Conservation (phyloP, 2,329 filamentous ascomycete genomes). For the Exutisphaerella laricina region DNA sequence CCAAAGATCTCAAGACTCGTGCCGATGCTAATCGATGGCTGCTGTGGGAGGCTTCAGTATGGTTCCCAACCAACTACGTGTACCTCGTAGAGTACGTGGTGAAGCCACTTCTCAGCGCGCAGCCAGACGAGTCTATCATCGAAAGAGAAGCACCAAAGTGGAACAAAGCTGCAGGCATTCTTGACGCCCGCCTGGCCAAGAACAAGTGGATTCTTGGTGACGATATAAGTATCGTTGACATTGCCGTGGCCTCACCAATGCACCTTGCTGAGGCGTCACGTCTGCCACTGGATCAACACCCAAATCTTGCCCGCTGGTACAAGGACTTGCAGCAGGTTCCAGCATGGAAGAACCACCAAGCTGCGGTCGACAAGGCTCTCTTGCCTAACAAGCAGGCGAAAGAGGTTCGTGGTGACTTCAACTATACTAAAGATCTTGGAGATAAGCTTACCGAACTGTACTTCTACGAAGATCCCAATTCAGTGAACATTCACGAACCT, state of each 20-base stretch:
- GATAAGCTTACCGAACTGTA: slow-evolving; percentile 39
- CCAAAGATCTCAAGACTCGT: slow-evolving; percentile 37
- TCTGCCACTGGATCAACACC: slow-evolving; percentile 38
- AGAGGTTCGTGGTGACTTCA: slow-evolving; percentile 40
- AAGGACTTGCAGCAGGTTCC: slow-evolving; percentile 36
- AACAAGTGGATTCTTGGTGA: slow-evolving; percentile 37
- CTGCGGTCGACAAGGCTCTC: slow-evolving; percentile 36
- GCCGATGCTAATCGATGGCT: slow-evolving; percentile 40
- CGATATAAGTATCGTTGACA: slow-evolving; percentile 39
- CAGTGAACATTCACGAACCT: slow-evolving; percentile 39
- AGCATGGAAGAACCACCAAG: slow-evolving; percentile 39
- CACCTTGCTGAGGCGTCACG: slow-evolving; percentile 34
- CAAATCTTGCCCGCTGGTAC: slow-evolving; percentile 37
- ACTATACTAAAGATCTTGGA: slow-evolving; percentile 43
- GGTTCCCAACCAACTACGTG: slow-evolving; percentile 40
- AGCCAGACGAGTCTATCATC: slow-evolving; percentile 36
- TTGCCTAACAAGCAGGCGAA: slow-evolving; percentile 27
- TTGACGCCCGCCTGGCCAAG: slow-evolving; percentile 36
- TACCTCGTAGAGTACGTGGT: slow-evolving; percentile 40
- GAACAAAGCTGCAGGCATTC: slow-evolving; percentile 35
- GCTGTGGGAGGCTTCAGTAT: slow-evolving; percentile 39
- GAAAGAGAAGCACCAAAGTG: slow-evolving; percentile 34
- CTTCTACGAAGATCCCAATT: slow-evolving; percentile 37
- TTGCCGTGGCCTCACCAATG: slow-evolving; percentile 38
- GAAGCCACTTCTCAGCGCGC: slow-evolving; percentile 35